Evolutionary conservation across 169 alveolate genomes (phyloP).

Genomic region (Plasmodium knowlesi): DNA sequence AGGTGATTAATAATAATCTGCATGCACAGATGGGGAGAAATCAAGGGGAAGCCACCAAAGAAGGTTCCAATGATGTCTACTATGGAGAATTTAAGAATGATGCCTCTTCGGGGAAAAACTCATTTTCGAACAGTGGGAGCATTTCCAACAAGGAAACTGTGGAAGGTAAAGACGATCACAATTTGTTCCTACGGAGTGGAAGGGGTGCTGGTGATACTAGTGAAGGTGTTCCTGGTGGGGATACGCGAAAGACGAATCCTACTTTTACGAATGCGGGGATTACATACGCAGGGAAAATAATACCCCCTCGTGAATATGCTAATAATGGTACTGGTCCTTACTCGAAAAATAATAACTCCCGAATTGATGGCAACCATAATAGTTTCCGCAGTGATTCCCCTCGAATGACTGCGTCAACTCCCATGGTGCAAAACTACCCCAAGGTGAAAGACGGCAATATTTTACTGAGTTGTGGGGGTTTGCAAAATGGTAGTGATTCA

Average conservation of each 20-base stretch:
- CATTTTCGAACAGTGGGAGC: not conserved
- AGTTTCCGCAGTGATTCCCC: not conserved
- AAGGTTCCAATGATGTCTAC: not conserved
- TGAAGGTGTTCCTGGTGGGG: not conserved
- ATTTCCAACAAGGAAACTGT: not conserved
- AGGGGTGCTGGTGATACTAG: not conserved
- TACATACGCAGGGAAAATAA: not conserved
- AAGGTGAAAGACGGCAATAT: not conserved
- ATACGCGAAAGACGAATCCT: not conserved
- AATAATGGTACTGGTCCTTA: not conserved
- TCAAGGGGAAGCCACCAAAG: not conserved
- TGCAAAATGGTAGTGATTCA: not conserved
- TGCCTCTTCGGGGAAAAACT: not conserved
- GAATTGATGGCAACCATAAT: not conserved
- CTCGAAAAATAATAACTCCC: not conserved
- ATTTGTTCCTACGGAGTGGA: not conserved
- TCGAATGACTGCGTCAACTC: not conserved
- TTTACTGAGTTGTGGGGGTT: not conserved
- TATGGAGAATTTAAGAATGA: not conserved
- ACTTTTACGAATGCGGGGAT: not conserved
- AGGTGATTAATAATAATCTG: not conserved
- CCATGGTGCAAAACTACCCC: not conserved
- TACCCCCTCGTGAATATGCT: not conserved
- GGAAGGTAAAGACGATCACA: not conserved
- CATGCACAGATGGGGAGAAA: not conserved